Percentiles rank a stretch among this genome's conserved stretches.
These are phyloP conservation scores for Porpolomopsis calyptriformis DNA, from an alignment of 768 basidiomycete genomes.

Conservation along the genomic window DNA sequence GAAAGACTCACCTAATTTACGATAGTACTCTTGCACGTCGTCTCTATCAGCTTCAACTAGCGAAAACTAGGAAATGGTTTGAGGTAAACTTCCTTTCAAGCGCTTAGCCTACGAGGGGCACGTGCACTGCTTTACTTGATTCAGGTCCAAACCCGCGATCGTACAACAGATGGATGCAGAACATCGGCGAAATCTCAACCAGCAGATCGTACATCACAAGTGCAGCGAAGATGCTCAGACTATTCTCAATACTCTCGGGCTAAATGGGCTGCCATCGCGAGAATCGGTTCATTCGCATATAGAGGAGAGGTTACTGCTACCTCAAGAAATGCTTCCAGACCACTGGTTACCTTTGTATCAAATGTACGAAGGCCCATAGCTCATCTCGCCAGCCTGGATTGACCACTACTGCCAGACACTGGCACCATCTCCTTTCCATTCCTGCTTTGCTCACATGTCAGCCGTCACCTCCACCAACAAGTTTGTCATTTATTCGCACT, in stretches of 20 bases:
- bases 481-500: slow-evolving; percentile 58
- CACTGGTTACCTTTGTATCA: slow-evolving; percentile 78
- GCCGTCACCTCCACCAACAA: slow-evolving; percentile 68
- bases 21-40: too few relatives aligned
- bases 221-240: slow-evolving; percentile 27
- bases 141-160: too few relatives aligned
- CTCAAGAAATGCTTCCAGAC: slow-evolving; percentile 51
- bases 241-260: slow-evolving; percentile 46
- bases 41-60: too few relatives aligned
- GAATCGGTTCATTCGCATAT: slow-evolving; percentile 57
- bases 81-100: too few relatives aligned
- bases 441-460: slow-evolving; percentile 53
- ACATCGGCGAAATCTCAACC: slow-evolving; percentile 20
- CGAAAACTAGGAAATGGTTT: too few relatives aligned
- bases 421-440: slow-evolving; percentile 52
- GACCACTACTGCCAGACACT: slow-evolving; percentile 41
- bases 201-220: slow-evolving; percentile 37
- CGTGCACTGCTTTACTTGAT: too few relatives aligned
- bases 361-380: slow-evolving; percentile 40
- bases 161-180: not conserved
- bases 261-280: slow-evolving; percentile 45
- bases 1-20: too few relatives aligned
- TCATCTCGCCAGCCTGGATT: slow-evolving; percentile 1
- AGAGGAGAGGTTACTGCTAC: slow-evolving; percentile 65
- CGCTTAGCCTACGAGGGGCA: too few relatives aligned